Evolutionary conservation across 2,329 filamentous ascomycete species (phyloP), one percentile per base, ranked within the genome.

Genomic region (Neurospora crassa): DNA sequence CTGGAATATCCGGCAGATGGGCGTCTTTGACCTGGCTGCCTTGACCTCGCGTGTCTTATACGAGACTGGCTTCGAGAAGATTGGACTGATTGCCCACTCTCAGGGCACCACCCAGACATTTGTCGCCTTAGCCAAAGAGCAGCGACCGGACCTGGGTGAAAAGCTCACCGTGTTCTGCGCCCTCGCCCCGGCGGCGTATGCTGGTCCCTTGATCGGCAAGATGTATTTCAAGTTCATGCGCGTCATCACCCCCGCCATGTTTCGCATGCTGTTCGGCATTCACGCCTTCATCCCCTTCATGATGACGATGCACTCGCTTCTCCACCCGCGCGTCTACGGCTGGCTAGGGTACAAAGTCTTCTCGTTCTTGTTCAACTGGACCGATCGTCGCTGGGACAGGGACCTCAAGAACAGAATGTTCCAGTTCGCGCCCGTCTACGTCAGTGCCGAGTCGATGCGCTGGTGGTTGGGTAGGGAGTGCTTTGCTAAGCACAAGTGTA

Each of bases 1-100:
- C 53, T 98, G 95, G 95, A 97, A 97, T 75, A 96, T 97, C 70
- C 89, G 92, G 0, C 93, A 97, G 78, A 96, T 97, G 92, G 95
- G 94, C 3, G 90, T 94, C 0, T 89, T 96, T 78, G 95, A 98
- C 78, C 85, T 98, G 2, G 87, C 94, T 0, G 94, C 94, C 0
- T 85, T 97, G 42, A 87, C 92, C 1, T 92, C 91, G 0, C 89
- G 92, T 6, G 92, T 97, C 1, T 85, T 97, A 1, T 86, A 85
- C 47, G 91, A 96, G 81, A 97, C 94, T 0, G 90, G 91, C 0
- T 97, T 96, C 77, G 84, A 88, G 18, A 96, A 95, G 79, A 84
- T 97, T 5, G 94, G 91, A 0, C 86, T 97, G 1, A 88, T 97
- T 34, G 92, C 90, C 70, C 95, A 98, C 80, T 96, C 92, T 1